These are phyloP conservation scores for Pinus albicaulis DNA, from an alignment of 75 land plant species.

Conservation along the genomic window DNA sequence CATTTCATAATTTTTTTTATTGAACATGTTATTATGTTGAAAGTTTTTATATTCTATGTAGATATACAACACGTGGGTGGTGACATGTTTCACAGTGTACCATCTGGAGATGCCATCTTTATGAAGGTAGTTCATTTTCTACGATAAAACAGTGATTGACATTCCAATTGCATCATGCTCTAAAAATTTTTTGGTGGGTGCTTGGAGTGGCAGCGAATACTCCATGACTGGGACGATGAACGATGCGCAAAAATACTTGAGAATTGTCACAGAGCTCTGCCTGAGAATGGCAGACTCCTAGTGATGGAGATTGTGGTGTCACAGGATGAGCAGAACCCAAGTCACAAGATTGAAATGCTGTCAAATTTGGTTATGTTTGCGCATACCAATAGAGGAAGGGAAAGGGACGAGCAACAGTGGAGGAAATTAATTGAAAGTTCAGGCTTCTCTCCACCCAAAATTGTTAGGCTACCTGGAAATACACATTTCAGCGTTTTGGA, in stretches of 20 bases:
- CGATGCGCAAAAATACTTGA: constrained; percentile 4
- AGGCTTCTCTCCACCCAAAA: neutral
- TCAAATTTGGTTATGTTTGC: constrained; percentile 6
- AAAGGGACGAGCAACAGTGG: constrained; percentile 6
- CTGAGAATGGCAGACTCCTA: constrained; percentile 5
- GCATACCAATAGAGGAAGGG: neutral
- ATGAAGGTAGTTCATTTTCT: neutral
- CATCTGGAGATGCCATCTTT: neutral
- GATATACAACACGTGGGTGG: neutral
- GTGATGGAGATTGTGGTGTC: neutral
- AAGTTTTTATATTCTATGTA: neutral
- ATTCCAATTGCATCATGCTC: neutral
- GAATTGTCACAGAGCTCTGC: constrained; percentile 11
- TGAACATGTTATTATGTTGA: too few relatives aligned
- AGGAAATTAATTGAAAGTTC: neutral
- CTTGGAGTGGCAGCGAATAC: neutral
- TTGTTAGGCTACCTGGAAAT: neutral
- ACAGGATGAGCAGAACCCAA: too few relatives aligned
- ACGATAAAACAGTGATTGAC: neutral
- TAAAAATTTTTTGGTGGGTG: neutral
- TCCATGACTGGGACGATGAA: constrained; percentile 16
- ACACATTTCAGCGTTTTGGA: neutral
- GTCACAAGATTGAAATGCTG: neutral
- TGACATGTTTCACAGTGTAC: neutral
- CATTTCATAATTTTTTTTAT: too few relatives aligned